Base-by-base conservation (phyloP, 2,329 filamentous ascomycete species). In the Pseudogymnoascus sp. region DNA sequence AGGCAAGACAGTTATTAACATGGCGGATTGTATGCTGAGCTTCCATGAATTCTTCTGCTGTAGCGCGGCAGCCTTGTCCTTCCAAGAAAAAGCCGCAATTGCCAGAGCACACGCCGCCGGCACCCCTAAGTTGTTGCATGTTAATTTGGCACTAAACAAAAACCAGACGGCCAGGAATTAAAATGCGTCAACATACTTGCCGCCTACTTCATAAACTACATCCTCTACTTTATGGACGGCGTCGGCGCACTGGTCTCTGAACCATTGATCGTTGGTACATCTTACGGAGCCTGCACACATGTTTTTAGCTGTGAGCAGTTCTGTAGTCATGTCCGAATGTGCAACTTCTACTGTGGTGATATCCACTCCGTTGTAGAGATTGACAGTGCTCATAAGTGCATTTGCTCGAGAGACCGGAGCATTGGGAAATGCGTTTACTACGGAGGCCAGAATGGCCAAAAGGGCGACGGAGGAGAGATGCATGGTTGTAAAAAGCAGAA, bases 321-420 rank as follows among this genome's bases (percentile, higher is more conserved):
- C 21, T 4, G 21, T 31, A 31, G 45, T 4, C 5, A 18, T 52
- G 8, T 10, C 27, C 10, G 45, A n/a, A 31, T n/a, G 27, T 3
- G 13, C 45, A 31, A 52, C 27, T 18, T 13, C 31, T 31, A 8
- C 27, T 7, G 27, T 5, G 8, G 7, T 52, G 1, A 2, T 31
- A 25, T 31, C 15, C 18, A 52, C 45, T 52, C 45, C 45, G 45
- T 52, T 52, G n/a, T 31, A 52, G 45, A 52, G 45, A 52, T 52
- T 52, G 1, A 52, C 45, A 31, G 45, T 52, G 15, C 31, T 13
- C 25, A 0, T 18, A 31, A 31, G 7, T 31, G 45, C 45, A 52
- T 31, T 10, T 15, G 8, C 8, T 18, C 13, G 45, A 12, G 45
- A 52, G 13, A 5, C 8, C 13, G 45, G 45, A 15, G 3, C 27